Conservation (phyloP, 371 early-diverging fungal genomes). For the Mucor circinelloides region DNA sequence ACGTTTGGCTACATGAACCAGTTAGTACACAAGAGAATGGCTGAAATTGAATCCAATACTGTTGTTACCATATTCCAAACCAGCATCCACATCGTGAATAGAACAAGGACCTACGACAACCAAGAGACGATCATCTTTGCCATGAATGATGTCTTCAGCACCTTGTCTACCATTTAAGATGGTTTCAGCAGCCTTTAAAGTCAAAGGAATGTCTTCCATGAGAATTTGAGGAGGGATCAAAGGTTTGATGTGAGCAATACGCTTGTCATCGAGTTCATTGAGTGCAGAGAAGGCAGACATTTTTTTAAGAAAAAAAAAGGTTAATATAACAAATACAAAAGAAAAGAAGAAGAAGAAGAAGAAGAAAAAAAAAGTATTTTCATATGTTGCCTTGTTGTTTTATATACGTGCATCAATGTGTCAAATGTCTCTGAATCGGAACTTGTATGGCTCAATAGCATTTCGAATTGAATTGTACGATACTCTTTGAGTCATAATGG, state of each 20-base stretch:
- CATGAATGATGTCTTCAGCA: conserved; percentile 73
- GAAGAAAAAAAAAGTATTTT: not conserved
- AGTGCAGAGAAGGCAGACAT: conserved; percentile 21
- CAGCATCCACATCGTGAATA: conserved; percentile 89
- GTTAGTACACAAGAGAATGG: not conserved
- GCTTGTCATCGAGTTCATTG: conserved; percentile 90
- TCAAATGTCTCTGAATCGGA: conserved; percentile 1
- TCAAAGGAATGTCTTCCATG: conserved; percentile 84
- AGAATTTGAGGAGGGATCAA: conserved; percentile 94
- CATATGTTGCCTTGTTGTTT: not conserved
- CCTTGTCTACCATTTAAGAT: conserved; percentile 46
- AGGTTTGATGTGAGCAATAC: conserved; percentile 85
- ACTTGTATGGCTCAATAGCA: not conserved
- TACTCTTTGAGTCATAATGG: not conserved
- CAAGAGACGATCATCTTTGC: conserved; percentile 76
- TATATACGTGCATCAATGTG: not conserved
- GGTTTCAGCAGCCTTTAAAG: conserved; percentile 47
- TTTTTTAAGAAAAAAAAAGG: no score
- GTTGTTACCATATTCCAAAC: conserved; percentile 53
- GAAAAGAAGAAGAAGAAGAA: not conserved
- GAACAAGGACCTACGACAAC: conserved; percentile 90
- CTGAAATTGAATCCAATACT: not conserved
- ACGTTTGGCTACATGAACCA: not conserved
- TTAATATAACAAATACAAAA: not conserved
- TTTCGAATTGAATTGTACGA: not conserved